A percentile compares a stretch with the other conserved stretches of the same genome.
phyloP scores from a whole-genome alignment of 78 protist species.

The Dictyostelium intermedium region DNA sequence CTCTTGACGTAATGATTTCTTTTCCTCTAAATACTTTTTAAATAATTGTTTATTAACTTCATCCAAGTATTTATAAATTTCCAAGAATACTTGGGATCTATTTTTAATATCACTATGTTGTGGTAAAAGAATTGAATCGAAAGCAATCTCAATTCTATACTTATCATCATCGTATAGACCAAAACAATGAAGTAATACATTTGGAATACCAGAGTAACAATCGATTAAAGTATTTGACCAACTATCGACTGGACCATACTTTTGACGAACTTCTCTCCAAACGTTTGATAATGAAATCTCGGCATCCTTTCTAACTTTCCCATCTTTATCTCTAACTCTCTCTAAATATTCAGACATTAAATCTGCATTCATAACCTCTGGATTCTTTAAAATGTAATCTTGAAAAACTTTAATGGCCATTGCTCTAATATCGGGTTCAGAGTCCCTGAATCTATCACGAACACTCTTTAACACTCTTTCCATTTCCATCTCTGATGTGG shows the following conservation, averaged over 20 bases:
- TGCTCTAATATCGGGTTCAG: constrained; percentile 16
- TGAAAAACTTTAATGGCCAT: neutral
- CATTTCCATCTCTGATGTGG: neutral
- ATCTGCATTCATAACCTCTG: neutral
- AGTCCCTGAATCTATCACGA: constrained; percentile 8
- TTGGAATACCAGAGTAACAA: constrained; percentile 45
- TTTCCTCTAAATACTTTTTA: constrained; percentile 14
- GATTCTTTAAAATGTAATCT: neutral
- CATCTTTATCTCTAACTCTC: constrained; percentile 39
- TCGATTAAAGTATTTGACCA: constrained; percentile 2
- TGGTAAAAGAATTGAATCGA: constrained; percentile 32
- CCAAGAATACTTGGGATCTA: constrained; percentile 20
- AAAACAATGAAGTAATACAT: neutral
- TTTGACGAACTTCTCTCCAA: constrained; percentile 10
- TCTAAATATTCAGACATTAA: constrained; percentile 18
- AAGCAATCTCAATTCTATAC: constrained; percentile 27
- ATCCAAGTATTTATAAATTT: constrained; percentile 27
- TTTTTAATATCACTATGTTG: neutral
- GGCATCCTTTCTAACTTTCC: constrained; percentile 39
- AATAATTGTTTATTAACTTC: neutral
- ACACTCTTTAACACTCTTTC: neutral
- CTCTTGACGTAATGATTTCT: constrained; percentile 24
- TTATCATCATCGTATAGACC: constrained; percentile 31
- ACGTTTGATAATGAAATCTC: constrained; percentile 6
- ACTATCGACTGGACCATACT: neutral